Evolutionary conservation across 2,329 filamentous ascomycete genomes (phyloP), one percentile per base, ranked within the genome.

Genomic region (Venturia pyrina): DNA sequence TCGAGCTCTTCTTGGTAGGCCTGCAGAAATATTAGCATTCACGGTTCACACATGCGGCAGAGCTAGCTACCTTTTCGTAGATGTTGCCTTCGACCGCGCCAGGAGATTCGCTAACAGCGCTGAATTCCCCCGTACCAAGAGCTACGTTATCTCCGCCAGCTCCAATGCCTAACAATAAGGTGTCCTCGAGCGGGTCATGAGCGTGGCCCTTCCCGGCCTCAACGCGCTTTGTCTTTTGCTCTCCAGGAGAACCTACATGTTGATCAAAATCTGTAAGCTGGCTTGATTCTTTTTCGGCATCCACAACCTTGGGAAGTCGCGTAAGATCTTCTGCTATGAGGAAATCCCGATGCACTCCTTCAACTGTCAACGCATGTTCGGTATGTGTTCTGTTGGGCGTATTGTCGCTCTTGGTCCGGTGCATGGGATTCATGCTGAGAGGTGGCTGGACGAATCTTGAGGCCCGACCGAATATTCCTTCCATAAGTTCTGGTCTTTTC

Each of bases 1-100:
- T 89, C 84, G 37, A 95, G 85, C 77, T 97, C 91, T 68, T 89
- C 85, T 72, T 90, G 86, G 74, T 96, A 97, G 0, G 93, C 93
- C 48, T 53, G 13, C 28, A 28, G 13, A 13, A 24, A 28, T 53
- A 6, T 53, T 28, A 53, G 21, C 46, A 48, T n/a, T 53, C 48
- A 28, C 28, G 48, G 24, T 53, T 21, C 21, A 53, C 3, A 28
- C 11, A 28, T 53, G 10, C 21, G 10, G 10, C 13, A 24, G 11
- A 53, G 11, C 5, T 28, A 15, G 13, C 21, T 53, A 53, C 48
- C 0, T 84, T 86, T 74, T 96, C 91, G 75, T 96, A 97, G 66
- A 98, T 88, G 72, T 95, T 87, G 70, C 91, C 91, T 67, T 96
- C 91, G 6, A 90, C 89, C 1, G 88, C 89, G 0, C 88, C 88